These are phyloP conservation scores for Syzygium syzygioides DNA, from an alignment of 441 rosid species.

Conservation along the genomic window DNA sequence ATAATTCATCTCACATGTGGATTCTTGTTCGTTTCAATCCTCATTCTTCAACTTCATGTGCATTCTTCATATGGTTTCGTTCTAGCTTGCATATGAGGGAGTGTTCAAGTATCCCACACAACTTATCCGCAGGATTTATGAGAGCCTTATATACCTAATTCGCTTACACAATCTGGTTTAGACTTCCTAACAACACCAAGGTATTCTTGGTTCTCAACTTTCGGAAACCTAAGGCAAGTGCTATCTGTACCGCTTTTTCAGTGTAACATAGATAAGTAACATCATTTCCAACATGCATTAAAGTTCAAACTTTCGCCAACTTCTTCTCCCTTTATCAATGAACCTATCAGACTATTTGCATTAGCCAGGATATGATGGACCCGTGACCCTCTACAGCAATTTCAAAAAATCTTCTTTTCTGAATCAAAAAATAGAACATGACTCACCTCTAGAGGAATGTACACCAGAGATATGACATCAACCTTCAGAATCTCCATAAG, in stretches of 20 bases:
- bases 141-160: neutral
- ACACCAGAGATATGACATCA: conserved; percentile 64
- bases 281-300: neutral
- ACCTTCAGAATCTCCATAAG: conserved; percentile 89
- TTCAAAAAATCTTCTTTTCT: neutral
- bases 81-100: neutral
- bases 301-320: neutral
- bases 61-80: neutral
- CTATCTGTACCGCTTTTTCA: neutral
- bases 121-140: neutral
- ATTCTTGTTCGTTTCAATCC: neutral
- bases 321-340: neutral
- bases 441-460: conserved; percentile 79
- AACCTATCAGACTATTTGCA: neutral
- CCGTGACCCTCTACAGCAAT: neutral
- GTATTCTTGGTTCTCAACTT: neutral
- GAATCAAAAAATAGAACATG: conserved; percentile 13
- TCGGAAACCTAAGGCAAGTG: neutral
- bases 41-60: neutral
- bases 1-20: neutral
- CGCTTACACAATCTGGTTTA: neutral
- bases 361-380: neutral
- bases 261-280: neutral
- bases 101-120: neutral
- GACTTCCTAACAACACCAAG: neutral